Base-by-base conservation (phyloP, 768 basidiomycete species). In the Amanita exitialis region DNA sequence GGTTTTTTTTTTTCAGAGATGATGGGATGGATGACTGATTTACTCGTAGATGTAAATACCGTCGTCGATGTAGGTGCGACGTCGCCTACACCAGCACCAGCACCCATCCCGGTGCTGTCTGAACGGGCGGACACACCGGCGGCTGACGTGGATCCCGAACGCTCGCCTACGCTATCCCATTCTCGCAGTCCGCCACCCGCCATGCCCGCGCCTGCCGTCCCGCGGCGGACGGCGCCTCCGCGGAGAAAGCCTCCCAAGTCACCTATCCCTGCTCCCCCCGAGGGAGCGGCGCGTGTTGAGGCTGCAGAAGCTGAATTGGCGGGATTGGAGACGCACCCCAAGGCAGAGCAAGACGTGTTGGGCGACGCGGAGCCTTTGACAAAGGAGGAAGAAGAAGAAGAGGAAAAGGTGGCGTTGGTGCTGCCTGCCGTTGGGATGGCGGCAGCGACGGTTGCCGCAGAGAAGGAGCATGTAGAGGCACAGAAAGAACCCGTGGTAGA, bases 171-270 rank as follows among this genome's bases (percentile, higher is more conserved):
- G 16, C 23, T 9, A 10, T 49, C 54, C 28, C 38, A 47, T 38
- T 51, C 70, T 9, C 73, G 71, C 32, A 67, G 64, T 9, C 50
- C 41, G 20, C 77, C 78, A 15, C 54, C 69, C 4, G 71, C 79
- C 0, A 90, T 91, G 82, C 86, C 88, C 18, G 71, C 87, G 3
- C 86, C 88, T 12, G 75, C 78, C 12, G 82, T 71, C 15, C 88
- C 89, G 38, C 79, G 84, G 39, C 77, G 89, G 4, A 75, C 86
- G 21, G 88, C 74, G 3, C 87, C 86, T 44, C 89, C 90, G 7
- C 72, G 88, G 37, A 81, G 74, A 66, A 85, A 86, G 59, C 60
- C 72, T 4, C 69, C 68, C 43, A 83, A 79, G 62, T 74, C 78
- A 9, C 65, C 73, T 6, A 53, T 57, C 25, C 55, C 60, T 4